Base-by-base conservation (phyloP, 2,329 filamentous ascomycete species). In the Neoarthrinium moseri region DNA sequence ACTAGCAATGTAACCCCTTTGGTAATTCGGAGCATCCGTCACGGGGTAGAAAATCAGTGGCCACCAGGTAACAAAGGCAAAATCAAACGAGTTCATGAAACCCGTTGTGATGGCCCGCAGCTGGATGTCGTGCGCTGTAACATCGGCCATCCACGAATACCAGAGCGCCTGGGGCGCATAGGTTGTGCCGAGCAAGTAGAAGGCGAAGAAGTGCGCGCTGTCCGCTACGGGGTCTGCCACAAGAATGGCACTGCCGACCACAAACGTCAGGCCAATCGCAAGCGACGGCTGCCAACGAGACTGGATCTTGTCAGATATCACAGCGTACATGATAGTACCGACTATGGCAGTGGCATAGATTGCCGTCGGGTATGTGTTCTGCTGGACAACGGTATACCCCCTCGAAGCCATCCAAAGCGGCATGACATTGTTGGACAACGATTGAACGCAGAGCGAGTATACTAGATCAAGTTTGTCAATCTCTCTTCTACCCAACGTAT, bases 141-240 rank as follows among this genome's bases (percentile, higher is more conserved):
- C 54, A 43, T 73, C 70, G 1, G 69, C 69, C 67, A 73, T 71
- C 70, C 70, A 73, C 0, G 67, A 66, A 50, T 73, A 73, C 70
- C 70, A 73, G 15, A 73, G 55, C 4, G 70, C 70, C 46, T 73
- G 70, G 1, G 70, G 70, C 2, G 70, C 70, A 43, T 68, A 73
- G 0, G 68, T 71, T 0, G 70, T 72, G 3, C 70, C 70, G 2
- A 73, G 60, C 1, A 72, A 52, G 50, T 71, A 73, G 47, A 71
- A 72, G 6, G 69, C 69, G 35, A 72, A 66, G 45, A 73, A 73
- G 45, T 70, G 64, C 24, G 60, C 68, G 1, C 61, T 63, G 30
- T 68, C 61, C 5, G 50, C 45, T 15, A 22, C 29, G 2, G 66
- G 64, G 11, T 62, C 52, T 5, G 65, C 58, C 18, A 69, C 62